Evolutionary conservation across 2,329 filamentous ascomycete genomes (phyloP), one percentile per base, ranked within the genome.

Genomic region (Botrytis medusae): DNA sequence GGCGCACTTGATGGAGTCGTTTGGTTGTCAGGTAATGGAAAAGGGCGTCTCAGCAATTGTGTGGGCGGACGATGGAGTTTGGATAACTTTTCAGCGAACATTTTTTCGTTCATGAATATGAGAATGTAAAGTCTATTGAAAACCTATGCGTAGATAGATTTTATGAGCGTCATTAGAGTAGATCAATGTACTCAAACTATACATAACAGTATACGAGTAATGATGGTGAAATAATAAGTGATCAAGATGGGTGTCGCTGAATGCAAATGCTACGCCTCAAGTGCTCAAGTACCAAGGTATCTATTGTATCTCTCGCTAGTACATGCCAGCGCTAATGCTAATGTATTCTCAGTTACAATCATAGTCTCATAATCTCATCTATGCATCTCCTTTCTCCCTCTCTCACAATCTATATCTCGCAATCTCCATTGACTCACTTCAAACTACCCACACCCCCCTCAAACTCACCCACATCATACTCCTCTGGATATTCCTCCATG

Each of bases 401-500:
- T 18, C 59, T 40, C 8, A 16, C 59, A 25, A 34, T 16, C 12
- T 37, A 42, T 22, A 16, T 20, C 20, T 32, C 10, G 18, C 20
- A 1, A 29, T 29, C 4, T 9, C 29, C 37, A 42, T 4, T 1
- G 8, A n/a, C 34, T 54, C 25, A 72, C 32, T 37, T 72, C 62
- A 80, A 75, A 63, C 68, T 78, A 34, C 78, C 79, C 48, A 78
- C 86, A 0, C 94, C 94, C 5, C 89, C 93, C 76, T 97, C 92
- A 82, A 89, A 94, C 77, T 91, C 89, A 25, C 86, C 86, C 65
- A 96, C 81, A 82, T 98, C 94, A 82, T 99, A 99, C 85, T 99
- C 96, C 51, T 93, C 90, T 0, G 95, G 95, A 84, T 98, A 99
- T 78, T 87, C 90, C 77, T 95, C 90, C 69, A 99, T 81, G 69